Percentiles rank a stretch among this genome's conserved stretches.
These are phyloP conservation scores for Arthrobotrys entomopaga DNA, from an alignment of 2,329 filamentous ascomycete species.

Conservation along the genomic window DNA sequence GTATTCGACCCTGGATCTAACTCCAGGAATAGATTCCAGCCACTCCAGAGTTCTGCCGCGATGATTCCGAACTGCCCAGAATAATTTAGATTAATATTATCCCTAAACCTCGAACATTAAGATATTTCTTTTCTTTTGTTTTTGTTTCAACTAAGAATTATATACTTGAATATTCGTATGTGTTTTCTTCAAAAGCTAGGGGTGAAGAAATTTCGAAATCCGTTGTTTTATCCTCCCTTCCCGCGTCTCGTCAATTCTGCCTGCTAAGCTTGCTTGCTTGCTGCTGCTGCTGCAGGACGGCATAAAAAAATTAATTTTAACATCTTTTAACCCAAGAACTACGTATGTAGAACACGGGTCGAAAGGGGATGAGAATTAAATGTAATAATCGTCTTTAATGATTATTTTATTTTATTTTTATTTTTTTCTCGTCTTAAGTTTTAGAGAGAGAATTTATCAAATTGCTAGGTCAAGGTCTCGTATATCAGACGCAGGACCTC, in stretches of 20 bases:
- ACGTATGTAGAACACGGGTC: constrained; percentile 14
- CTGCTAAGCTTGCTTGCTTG: too few relatives aligned
- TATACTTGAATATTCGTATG: background rate
- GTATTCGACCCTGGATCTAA: constrained; percentile 39
- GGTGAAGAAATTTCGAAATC: constrained; percentile 27
- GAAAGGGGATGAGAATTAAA: constrained; percentile 26
- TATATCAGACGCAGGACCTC: constrained; percentile 4
- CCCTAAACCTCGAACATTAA: constrained; percentile 8
- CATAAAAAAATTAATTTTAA: constrained; percentile 39
- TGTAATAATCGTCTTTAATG: constrained; percentile 21
- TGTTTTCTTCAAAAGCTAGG: background rate
- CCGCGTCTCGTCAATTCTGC: constrained; percentile 26
- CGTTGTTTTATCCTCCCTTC: too few relatives aligned
- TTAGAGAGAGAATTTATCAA: background rate
- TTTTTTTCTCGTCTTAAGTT: constrained; percentile 9
- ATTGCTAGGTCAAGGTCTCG: too few relatives aligned
- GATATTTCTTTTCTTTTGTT: too few relatives aligned
- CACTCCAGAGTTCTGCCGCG: constrained; percentile 51
- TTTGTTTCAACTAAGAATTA: constrained; percentile 21
- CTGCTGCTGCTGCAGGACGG: constrained; percentile 3
- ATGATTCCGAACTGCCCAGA: constrained; percentile 48
- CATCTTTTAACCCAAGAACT: constrained; percentile 9
- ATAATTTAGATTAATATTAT: constrained; percentile 10
- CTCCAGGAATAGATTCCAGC: constrained; percentile 10
- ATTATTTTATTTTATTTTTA: constrained; percentile 29